A percentile compares a stretch with the other conserved stretches of the same genome.
These are phyloP conservation scores for Phlyctochytrium planicorne DNA, from an alignment of 192 early-diverging fungal species.

Conservation along the genomic window DNA sequence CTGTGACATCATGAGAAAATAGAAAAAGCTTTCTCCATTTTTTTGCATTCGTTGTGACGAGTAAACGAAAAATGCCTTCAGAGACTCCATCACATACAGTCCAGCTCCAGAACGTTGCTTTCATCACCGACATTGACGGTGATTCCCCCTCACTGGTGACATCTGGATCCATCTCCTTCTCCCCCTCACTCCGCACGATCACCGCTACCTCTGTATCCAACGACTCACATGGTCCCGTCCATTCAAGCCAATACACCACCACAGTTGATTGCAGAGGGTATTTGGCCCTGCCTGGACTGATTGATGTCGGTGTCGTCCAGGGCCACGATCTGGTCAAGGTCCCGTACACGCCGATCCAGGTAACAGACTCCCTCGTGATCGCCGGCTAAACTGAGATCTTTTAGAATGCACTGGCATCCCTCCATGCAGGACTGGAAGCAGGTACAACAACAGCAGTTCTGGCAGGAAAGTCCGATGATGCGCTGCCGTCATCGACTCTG, in stretches of 20 bases:
- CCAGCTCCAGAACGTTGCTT: neutral
- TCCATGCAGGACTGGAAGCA: constrained; percentile 2
- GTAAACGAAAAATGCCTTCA: too few species aligned
- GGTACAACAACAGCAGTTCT: neutral
- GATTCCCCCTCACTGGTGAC: too few species aligned
- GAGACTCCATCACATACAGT: too few species aligned
- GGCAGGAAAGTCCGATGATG: constrained; percentile 6
- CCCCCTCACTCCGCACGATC: too few species aligned
- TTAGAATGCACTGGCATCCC: neutral
- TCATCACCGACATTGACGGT: neutral
- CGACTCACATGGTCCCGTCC: too few species aligned
- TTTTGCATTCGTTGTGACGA: too few species aligned
- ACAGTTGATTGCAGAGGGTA: constrained; percentile 35
- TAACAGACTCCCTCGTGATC: too few species aligned
- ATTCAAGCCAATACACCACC: too few species aligned
- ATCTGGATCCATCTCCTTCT: too few species aligned
- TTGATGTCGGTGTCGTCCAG: constrained; percentile 34
- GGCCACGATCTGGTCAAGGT: constrained; percentile 5
- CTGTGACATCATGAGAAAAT: too few species aligned
- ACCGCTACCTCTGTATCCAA: too few species aligned
- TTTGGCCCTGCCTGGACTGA: constrained; percentile 38
- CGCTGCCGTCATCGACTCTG: constrained; percentile 13
- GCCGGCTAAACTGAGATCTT: neutral
- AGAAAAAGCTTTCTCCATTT: too few species aligned
- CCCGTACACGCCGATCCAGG: neutral